Evolutionary conservation across 129 eudicot genomes (phyloP).

Genomic region (Gnaphalium uliginosum): DNA sequence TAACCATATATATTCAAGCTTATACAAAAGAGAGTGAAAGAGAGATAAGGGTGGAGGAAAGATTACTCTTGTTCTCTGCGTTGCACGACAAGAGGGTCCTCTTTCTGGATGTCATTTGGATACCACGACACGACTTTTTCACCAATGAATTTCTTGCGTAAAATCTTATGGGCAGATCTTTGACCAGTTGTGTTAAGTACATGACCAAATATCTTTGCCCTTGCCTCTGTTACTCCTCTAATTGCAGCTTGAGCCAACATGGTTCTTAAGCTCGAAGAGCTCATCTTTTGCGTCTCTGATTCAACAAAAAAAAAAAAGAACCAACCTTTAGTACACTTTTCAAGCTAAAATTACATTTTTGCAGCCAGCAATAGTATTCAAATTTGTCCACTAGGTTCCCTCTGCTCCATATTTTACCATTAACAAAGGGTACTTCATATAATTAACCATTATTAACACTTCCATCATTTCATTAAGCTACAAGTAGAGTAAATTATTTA

Average conservation of each 20-base stretch:
- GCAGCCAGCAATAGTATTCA: background rate
- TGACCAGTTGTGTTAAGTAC: conserved; percentile 83
- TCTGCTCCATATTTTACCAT: background rate
- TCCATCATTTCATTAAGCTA: background rate
- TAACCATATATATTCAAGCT: conserved; percentile 2
- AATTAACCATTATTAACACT: background rate
- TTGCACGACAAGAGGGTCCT: conserved; percentile 68
- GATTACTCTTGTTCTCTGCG: conserved; percentile 69
- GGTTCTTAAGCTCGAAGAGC: conserved; percentile 52
- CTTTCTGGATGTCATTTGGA: conserved; percentile 66
- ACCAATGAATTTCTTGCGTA: conserved; percentile 89
- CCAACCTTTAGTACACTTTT: conserved; percentile 10
- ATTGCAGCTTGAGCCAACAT: conserved; percentile 58
- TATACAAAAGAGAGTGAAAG: background rate
- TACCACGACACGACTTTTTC: conserved; percentile 84
- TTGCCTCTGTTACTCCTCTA: conserved; percentile 73
- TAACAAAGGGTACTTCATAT: background rate
- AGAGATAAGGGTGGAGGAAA: conserved; percentile 23
- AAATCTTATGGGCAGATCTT: conserved; percentile 77
- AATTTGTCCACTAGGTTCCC: background rate
- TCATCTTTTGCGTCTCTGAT: conserved; percentile 42
- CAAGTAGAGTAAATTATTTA: background rate
- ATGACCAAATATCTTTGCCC: conserved; percentile 87
- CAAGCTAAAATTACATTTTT: background rate
- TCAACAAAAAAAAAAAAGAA: conserved; percentile 16